Evolutionary conservation across 2,329 filamentous ascomycete species (phyloP).

Genomic region (Aureobasidium sp.): DNA sequence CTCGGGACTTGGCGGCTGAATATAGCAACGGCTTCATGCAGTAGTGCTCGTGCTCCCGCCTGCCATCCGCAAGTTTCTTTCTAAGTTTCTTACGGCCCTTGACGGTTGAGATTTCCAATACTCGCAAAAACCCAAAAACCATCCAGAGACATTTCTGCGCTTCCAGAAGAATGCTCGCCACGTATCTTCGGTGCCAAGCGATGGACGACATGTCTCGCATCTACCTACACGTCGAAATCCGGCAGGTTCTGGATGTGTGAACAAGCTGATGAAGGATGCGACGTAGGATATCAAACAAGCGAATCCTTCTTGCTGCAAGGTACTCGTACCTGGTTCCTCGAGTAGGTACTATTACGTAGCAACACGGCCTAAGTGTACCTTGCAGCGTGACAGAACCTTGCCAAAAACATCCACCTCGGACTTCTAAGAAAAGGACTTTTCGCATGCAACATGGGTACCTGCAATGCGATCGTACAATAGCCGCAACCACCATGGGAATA

Average conservation of each 20-base stretch:
- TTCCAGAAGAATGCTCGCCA: background rate
- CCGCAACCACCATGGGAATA: no score
- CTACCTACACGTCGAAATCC: background rate
- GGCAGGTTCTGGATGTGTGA: background rate
- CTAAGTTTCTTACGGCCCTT: background rate
- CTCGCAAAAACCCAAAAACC: background rate
- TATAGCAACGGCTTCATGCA: background rate
- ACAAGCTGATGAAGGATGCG: background rate
- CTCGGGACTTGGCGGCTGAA: background rate
- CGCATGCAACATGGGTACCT: background rate
- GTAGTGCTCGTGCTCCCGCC: background rate
- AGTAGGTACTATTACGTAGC: conserved; percentile 4
- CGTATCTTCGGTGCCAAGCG: conserved; percentile 7
- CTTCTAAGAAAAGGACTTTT: background rate
- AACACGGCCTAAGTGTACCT: background rate
- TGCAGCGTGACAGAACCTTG: conserved; percentile 11
- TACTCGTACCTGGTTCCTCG: background rate
- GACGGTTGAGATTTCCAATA: conserved; percentile 1
- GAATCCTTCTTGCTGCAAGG: conserved; percentile 3
- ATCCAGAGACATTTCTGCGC: conserved; percentile 6
- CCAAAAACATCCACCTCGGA: background rate
- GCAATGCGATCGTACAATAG: no score
- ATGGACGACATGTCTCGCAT: background rate
- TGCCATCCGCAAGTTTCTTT: background rate
- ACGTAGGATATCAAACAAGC: background rate